Conservation (phyloP, 2,329 filamentous ascomycete genomes). For the Tolypocladium ophioglossoides region DNA sequence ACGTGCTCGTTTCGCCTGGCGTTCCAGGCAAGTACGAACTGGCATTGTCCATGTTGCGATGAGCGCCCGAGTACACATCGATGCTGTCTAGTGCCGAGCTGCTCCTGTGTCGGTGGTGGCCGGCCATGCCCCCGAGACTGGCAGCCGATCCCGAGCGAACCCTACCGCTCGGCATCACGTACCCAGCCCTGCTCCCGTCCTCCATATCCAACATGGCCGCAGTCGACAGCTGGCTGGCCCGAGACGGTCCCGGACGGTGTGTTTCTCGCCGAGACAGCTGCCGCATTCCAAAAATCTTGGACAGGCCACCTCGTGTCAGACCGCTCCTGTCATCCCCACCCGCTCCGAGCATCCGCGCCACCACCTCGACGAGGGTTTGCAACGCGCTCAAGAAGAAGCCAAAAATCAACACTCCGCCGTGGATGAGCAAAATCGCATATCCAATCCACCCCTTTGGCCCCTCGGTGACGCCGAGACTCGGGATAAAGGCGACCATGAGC, state of each 20-base stretch:
- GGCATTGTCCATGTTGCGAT: conserved; percentile 43
- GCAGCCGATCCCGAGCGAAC: conserved; percentile 51
- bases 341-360: conserved; percentile 70
- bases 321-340: conserved; percentile 64
- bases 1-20: conserved; percentile 57
- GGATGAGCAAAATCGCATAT: conserved; percentile 79
- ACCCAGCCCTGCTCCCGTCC: conserved; percentile 52
- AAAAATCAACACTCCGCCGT: conserved; percentile 75
- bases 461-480: conserved; percentile 68
- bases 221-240: conserved; percentile 74
- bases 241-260: conserved; percentile 51
- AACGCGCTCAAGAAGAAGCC: conserved; percentile 89
- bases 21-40: conserved; percentile 66
- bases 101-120: conserved; percentile 35
- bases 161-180: conserved; percentile 41
- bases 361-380: conserved; percentile 82
- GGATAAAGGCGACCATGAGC: conserved; percentile 74
- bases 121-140: conserved; percentile 41
- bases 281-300: conserved; percentile 84
- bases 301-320: conserved; percentile 69
- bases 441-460: conserved; percentile 88
- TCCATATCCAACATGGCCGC: conserved; percentile 68
- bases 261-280: conserved; percentile 68
- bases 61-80: conserved; percentile 32
- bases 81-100: conserved; percentile 45